These are phyloP conservation scores for Pistacia atlantica DNA, from an alignment of 345 rosid genomes.

Conservation along the genomic window DNA sequence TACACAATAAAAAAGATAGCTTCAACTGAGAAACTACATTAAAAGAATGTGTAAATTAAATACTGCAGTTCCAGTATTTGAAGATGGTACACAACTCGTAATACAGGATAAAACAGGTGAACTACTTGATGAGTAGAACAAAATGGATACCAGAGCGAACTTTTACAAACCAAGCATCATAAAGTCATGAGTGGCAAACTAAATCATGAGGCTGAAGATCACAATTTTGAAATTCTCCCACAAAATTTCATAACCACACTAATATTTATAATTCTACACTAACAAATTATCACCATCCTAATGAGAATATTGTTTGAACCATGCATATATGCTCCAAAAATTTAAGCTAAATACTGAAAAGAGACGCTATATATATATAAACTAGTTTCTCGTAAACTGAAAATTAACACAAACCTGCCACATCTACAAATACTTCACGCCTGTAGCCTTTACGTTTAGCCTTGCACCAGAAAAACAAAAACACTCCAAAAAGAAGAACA, in stretches of 20 bases:
- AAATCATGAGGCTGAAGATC: neutral
- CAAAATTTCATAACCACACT: too few species aligned
- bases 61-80: neutral
- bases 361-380: neutral
- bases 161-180: neutral
- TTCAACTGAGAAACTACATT: slow-evolving; percentile 3
- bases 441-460: slow-evolving; percentile 63
- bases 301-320: neutral
- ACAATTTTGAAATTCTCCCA: neutral
- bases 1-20: slow-evolving; percentile 20
- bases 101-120: too few species aligned
- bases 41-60: neutral
- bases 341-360: neutral
- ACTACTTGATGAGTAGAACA: too few species aligned
- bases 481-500: slow-evolving; percentile 52
- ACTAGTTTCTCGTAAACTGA: neutral
- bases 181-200: neutral
- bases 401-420: slow-evolving; percentile 61
- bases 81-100: neutral
- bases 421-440: slow-evolving; percentile 89
- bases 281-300: neutral
- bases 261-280: too few species aligned
- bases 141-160: neutral
- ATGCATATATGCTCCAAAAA: neutral
- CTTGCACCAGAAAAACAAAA: slow-evolving; percentile 58